phyloP scores from a whole-genome alignment of 2,329 filamentous ascomycete genomes.

The Penicillium sp. region DNA sequence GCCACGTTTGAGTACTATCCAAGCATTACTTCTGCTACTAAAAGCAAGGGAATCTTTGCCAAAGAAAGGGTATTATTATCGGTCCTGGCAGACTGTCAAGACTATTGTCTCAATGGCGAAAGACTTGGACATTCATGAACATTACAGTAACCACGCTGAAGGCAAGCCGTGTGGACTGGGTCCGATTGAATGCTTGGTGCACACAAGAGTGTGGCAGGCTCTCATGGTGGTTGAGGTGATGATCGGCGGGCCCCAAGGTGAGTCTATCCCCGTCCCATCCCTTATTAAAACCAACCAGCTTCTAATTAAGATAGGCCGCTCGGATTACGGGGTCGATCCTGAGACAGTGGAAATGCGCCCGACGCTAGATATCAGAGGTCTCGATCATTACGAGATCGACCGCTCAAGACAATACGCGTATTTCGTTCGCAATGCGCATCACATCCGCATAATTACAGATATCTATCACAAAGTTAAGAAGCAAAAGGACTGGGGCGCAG shows the following conservation, averaged over 20 bases:
- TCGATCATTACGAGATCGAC: constrained; percentile 72
- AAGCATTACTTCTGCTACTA: constrained; percentile 79
- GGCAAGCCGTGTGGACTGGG: constrained; percentile 67
- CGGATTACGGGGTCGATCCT: constrained; percentile 71
- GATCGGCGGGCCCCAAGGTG: constrained; percentile 91
- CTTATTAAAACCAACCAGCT: neutral
- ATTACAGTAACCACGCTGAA: constrained; percentile 72
- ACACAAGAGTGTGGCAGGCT: constrained; percentile 85
- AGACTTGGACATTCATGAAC: constrained; percentile 84
- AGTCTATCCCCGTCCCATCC: constrained; percentile 10
- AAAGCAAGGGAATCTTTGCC: constrained; percentile 91
- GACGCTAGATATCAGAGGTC: constrained; percentile 60
- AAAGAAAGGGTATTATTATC: constrained; percentile 91
- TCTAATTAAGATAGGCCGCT: constrained; percentile 57
- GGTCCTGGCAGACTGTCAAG: constrained; percentile 95
- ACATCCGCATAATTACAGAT: constrained; percentile 73
- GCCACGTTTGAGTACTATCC: constrained; percentile 83
- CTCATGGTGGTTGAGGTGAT: constrained; percentile 84
- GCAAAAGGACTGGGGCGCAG: constrained; percentile 79
- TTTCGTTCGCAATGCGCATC: constrained; percentile 72
- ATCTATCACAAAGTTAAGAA: constrained; percentile 71
- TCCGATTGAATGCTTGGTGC: constrained; percentile 73
- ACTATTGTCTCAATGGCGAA: constrained; percentile 91
- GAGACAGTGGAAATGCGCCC: constrained; percentile 74
- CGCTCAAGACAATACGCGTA: constrained; percentile 82